phyloP scores from a whole-genome alignment of 2,329 filamentous ascomycete species.

The Arachnomyces sp. region DNA sequence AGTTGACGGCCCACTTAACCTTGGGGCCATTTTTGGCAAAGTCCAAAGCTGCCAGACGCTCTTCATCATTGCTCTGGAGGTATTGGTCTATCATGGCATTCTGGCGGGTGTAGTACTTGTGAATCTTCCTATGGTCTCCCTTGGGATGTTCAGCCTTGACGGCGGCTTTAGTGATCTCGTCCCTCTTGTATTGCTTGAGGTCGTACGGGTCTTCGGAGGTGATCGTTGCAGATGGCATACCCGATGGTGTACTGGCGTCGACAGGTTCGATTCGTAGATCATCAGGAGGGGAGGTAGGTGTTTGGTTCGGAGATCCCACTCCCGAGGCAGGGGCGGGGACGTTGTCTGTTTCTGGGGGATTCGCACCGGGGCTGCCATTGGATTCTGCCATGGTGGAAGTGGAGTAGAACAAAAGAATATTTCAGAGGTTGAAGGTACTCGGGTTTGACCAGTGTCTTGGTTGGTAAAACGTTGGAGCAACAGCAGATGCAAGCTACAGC shows the following conservation, averaged over 20 bases:
- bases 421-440: too few species aligned
- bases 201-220: slow-evolving; percentile 12
- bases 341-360: too few species aligned
- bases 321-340: too few species aligned
- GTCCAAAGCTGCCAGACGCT: slow-evolving; percentile 44
- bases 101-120: slow-evolving; percentile 35
- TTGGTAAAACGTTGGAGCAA: too few species aligned
- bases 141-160: slow-evolving; percentile 9
- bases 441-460: too few species aligned
- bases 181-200: slow-evolving; percentile 9
- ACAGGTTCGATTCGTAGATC: not conserved
- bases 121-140: slow-evolving; percentile 28
- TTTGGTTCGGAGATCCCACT: too few species aligned
- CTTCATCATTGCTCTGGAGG: slow-evolving; percentile 49
- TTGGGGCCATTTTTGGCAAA: slow-evolving; percentile 43
- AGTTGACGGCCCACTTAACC: slow-evolving; percentile 47
- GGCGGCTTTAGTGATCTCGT: slow-evolving; percentile 6
- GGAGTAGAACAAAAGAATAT: too few species aligned
- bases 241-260: not conserved
- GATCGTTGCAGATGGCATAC: not conserved
- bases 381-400: too few species aligned
- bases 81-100: slow-evolving; percentile 39
- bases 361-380: too few species aligned
- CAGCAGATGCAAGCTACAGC: too few species aligned
- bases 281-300: not conserved